Percentiles rank a stretch among this genome's conserved stretches.
These are phyloP conservation scores for Aureobasidium sp. DNA, from an alignment of 2,329 filamentous ascomycete genomes.

Conservation along the genomic window DNA sequence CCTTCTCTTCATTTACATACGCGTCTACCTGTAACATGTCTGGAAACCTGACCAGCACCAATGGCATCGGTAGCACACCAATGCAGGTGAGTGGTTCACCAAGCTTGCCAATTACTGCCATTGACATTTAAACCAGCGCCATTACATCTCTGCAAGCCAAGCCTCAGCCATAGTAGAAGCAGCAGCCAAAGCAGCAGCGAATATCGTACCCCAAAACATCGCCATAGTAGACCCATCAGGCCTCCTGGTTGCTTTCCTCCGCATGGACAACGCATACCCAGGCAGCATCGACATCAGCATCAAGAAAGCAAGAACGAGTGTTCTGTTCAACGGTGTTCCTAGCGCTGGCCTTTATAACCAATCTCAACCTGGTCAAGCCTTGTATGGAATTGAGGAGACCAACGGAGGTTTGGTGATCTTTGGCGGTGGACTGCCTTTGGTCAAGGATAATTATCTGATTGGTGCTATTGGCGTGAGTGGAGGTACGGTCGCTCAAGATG, in stretches of 20 bases:
- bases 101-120: background rate
- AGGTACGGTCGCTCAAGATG: constrained; percentile 25
- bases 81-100: background rate
- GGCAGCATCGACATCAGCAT: constrained; percentile 24
- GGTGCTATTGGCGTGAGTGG: constrained; percentile 26
- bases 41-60: constrained; percentile 1
- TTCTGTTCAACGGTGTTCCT: constrained; percentile 24
- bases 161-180: constrained; percentile 22
- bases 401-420: constrained; percentile 25
- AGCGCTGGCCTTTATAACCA: constrained; percentile 21
- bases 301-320: constrained; percentile 26
- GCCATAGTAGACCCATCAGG: constrained; percentile 24
- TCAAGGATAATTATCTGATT: constrained; percentile 22
- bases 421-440: constrained; percentile 24
- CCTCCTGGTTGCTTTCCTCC: constrained; percentile 25
- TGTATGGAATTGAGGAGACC: constrained; percentile 22
- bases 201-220: constrained; percentile 23
- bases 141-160: constrained; percentile 23
- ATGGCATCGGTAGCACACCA: constrained; percentile 2
- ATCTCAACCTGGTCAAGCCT: background rate
- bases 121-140: constrained; percentile 16
- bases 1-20: background rate
- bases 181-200: constrained; percentile 17
- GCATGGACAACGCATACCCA: constrained; percentile 27
- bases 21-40: background rate